Evolutionary conservation across 805 yeast species (phyloP), one percentile per base, ranked within the genome.

Genomic region (Candida suzukii): DNA sequence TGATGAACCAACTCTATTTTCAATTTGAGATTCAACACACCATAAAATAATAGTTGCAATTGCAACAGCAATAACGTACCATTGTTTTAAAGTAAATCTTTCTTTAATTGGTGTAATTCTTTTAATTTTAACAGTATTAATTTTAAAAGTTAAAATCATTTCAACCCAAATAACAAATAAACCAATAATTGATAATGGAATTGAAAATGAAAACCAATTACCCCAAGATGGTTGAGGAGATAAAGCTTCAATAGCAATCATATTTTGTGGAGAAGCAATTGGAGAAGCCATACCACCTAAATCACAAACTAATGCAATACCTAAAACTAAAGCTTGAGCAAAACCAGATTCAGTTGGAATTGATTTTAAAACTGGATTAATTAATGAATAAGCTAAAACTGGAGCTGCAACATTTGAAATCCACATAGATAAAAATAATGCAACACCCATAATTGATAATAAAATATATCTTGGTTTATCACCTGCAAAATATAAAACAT

Each of bases 401-500:
- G 79, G 78, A 0, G 78, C 74, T 3, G 79, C 79, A 36, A 73
- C 78, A 43, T 73, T 73, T 2, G 77, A 71, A 16, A 73, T 73
- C 79, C 79, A 73, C 79, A 73, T 73, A 4, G 77, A 71, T 22
- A 74, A 66, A 49, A 73, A 73, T 32, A 72, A 51, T 0, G 78
- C 71, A 20, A 73, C 75, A 29, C 67, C 60, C 76, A 73, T 73
- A 43, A 73, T 66, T 1, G 77, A 67, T 20, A 73, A 52, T 40
- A 73, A 58, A 10, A 73, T 73, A 32, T 63, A 59, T 19, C 72
- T 58, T 7, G 79, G 79, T 27, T 67, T 67, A 2, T 76, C 70
- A 17, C 79, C 79, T 0, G 78, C 78, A 42, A 60, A 60, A 13
- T 68, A 65, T 44, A 73, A 58, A 32, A 73, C 68, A 66, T 68